Evolutionary conservation across 306 rosid species (phyloP).

Genomic region (Cucurbita pepo): DNA sequence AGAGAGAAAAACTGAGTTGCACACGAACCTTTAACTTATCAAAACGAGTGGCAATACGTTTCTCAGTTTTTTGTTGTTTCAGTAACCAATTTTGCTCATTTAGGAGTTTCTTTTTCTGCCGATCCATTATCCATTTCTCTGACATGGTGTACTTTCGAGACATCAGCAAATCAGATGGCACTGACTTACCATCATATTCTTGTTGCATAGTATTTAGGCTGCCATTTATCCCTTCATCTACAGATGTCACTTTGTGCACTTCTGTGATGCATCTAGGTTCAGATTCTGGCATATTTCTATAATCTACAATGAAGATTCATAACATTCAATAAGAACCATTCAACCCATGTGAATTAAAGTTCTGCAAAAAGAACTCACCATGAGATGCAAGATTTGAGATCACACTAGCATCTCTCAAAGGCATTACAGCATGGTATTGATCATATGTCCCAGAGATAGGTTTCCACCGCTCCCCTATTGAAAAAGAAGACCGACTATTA

Average conservation of each 20-base stretch:
- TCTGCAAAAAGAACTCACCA: constrained; percentile 29
- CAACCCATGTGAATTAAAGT: constrained; percentile 4
- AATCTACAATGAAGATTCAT: constrained; percentile 14
- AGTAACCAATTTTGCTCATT: constrained; percentile 48
- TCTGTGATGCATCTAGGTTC: constrained; percentile 8
- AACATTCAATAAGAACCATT: not conserved
- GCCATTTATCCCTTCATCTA: constrained; percentile 17
- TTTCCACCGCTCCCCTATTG: constrained; percentile 70
- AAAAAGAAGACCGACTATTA: constrained; percentile 32
- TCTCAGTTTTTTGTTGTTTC: constrained; percentile 67
- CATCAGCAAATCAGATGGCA: constrained; percentile 26
- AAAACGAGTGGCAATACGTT: constrained; percentile 49
- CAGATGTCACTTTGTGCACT: constrained; percentile 11
- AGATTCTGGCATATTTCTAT: constrained; percentile 16
- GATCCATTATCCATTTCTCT: constrained; percentile 78
- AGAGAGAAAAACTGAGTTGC: not conserved
- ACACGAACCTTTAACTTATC: constrained; percentile 65
- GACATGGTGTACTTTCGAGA: constrained; percentile 78
- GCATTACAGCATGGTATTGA: constrained; percentile 29
- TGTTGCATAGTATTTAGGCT: constrained; percentile 29
- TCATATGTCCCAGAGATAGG: constrained; percentile 40
- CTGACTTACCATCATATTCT: constrained; percentile 31
- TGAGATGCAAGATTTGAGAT: constrained; percentile 38
- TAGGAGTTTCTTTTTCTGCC: constrained; percentile 53
- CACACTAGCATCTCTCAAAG: constrained; percentile 35